phyloP scores from a whole-genome alignment of 2,329 filamentous ascomycete species.

The Ophiostoma australiae region DNA sequence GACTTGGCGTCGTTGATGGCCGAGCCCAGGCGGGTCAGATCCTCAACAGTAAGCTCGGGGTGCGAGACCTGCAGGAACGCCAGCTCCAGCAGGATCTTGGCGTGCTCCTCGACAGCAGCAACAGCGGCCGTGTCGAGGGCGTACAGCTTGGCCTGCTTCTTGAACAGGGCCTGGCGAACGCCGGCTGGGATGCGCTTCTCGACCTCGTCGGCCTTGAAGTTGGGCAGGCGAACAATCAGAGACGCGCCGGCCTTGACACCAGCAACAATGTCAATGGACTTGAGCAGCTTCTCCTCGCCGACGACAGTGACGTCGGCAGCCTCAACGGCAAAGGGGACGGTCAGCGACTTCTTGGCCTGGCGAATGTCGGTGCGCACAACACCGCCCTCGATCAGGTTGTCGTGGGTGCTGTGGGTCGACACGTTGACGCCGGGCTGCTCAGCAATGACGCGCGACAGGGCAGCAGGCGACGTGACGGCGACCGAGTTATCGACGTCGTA shows the following conservation, averaged over 20 bases:
- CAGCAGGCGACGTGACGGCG: conserved; percentile 59
- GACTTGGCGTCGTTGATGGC: conserved; percentile 49
- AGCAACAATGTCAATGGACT: conserved; percentile 68
- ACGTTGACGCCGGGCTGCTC: conserved; percentile 64
- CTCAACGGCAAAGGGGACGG: conserved; percentile 68
- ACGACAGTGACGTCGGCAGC: conserved; percentile 75
- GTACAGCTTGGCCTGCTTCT: conserved; percentile 66
- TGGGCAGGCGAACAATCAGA: conserved; percentile 69
- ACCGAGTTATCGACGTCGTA: conserved; percentile 81
- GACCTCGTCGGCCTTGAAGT: conserved; percentile 78
- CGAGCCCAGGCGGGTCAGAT: conserved; percentile 60
- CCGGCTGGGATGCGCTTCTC: conserved; percentile 75
- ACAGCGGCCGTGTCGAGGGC: conserved; percentile 68
- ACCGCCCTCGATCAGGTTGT: conserved; percentile 68
- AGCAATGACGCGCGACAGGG: conserved; percentile 57
- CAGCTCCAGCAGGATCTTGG: conserved; percentile 66
- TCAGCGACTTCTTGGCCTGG: conserved; percentile 65
- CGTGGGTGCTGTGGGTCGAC: conserved; percentile 57
- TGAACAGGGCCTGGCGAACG: conserved; percentile 66
- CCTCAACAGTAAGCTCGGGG: conserved; percentile 57
- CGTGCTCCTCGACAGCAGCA: conserved; percentile 62
- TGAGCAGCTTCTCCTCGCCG: conserved; percentile 72
- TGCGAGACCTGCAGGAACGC: conserved; percentile 76
- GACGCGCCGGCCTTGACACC: conserved; percentile 66
- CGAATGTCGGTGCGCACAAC: conserved; percentile 79